Base-by-base conservation (phyloP, 73 alveolate genomes). In the Durusdinium trenchii region DNA sequence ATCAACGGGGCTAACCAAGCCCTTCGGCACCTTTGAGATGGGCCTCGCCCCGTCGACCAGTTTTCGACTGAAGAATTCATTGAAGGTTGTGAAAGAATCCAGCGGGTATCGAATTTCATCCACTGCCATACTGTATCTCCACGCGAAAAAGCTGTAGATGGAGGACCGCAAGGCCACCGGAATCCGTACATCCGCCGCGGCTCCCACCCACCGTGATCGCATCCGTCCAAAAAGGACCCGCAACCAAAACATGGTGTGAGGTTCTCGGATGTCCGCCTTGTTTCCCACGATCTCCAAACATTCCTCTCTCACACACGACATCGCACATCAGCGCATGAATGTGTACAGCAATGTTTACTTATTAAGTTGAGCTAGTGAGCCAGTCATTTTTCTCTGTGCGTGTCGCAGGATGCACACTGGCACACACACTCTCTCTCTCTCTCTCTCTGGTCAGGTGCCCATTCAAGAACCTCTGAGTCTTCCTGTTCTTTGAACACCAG, bases 81-180 rank as follows among this genome's bases (percentile, higher is more conserved):
- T 89, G 86, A 89, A 89, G 96, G 98, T 69, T 2, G 67, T 87
- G 61, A 91, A 91, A 14, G 98, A 87, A 42, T 91, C 98, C 98
- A 91, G 46, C 18, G 98, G 98, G 46, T 91, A 91, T 57, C 98
- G 52, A n/a, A 91, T 78, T 67, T 91, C 98, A 47, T 54, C 76
- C 95, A 54, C 35, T 32, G 2, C 43, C 32, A 36, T 46, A 46
- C 64, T 47, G 20, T 69, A 76, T 76, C 89, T 69, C 98, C 98
- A 91, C 18, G 98, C 98, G 35, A 91, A 91, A 52, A 91, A 76
- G 75, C 89, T 69, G 98, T 91, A 91, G 73, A 91, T 1, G 5
- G 98, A 76, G 45, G 89, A 47, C 42, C 98, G 87, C 98, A 91
- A 48, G 54, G 98, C 98, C 61, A 91, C 98, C 46, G 98, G 98